Evolutionary conservation across 306 rosid genomes (phyloP).

Genomic region (Crataegus laevigata): DNA sequence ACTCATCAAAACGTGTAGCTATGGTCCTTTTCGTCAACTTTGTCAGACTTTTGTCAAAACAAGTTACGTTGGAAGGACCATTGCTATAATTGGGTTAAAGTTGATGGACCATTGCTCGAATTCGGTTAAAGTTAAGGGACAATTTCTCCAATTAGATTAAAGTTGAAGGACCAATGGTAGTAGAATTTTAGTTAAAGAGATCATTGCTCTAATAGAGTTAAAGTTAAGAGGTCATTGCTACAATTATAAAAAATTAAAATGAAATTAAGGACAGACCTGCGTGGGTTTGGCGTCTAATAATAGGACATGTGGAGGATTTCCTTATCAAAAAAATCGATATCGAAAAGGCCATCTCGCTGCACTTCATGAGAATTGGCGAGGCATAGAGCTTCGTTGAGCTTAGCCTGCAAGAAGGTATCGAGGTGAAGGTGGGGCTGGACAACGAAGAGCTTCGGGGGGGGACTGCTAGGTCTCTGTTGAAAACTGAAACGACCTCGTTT

Average conservation of each 20-base stretch:
- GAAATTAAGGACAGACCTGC: conserved; percentile 39
- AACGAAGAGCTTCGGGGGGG: conserved; percentile 69
- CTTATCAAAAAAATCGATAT: conserved; percentile 51
- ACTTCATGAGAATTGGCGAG: conserved; percentile 85
- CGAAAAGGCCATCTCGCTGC: conserved; percentile 66
- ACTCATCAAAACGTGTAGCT: too few species aligned
- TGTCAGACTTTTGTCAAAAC: too few species aligned
- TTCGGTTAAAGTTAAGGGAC: too few species aligned
- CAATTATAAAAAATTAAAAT: background rate
- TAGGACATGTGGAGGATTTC: conserved; percentile 64
- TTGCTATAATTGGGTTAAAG: too few species aligned
- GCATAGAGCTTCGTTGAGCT: conserved; percentile 90
- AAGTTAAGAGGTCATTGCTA: too few species aligned
- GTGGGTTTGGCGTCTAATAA: conserved; percentile 50
- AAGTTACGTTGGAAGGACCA: too few species aligned
- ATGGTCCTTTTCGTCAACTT: too few species aligned
- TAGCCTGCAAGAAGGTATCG: conserved; percentile 50
- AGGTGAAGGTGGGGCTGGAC: conserved; percentile 89
- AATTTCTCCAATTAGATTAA: too few species aligned
- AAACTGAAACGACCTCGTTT: conserved; percentile 15
- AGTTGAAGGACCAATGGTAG: too few species aligned
- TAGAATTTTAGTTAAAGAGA: too few species aligned
- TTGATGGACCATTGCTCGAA: too few species aligned
- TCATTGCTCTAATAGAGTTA: too few species aligned
- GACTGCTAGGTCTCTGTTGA: conserved; percentile 28